Evolutionary conservation across 371 early-diverging fungal genomes (phyloP).

Genomic region (Sporodiniella umbellata): DNA sequence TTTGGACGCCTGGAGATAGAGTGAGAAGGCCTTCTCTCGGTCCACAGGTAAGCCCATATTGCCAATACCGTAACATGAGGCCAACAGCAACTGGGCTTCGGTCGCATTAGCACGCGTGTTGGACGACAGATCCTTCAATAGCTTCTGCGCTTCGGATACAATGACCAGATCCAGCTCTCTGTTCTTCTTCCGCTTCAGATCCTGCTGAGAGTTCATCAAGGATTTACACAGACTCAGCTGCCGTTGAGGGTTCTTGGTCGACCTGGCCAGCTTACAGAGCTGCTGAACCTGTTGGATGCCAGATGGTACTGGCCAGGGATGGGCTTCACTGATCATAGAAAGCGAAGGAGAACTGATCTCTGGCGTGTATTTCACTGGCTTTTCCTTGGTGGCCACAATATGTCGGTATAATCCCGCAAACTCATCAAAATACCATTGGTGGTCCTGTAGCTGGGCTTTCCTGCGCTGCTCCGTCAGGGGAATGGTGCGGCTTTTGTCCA

Average conservation of each 20-base stretch:
- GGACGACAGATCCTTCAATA: constrained; percentile 64
- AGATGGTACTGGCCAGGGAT: constrained; percentile 6
- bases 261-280: constrained; percentile 11
- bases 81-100: constrained; percentile 89
- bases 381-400: constrained; percentile 5
- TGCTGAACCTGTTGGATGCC: constrained; percentile 10
- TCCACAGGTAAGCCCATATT: constrained; percentile 71
- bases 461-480: constrained; percentile 3
- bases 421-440: constrained; percentile 42
- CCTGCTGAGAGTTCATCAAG: constrained; percentile 17
- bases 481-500: constrained; percentile 4
- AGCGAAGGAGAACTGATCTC: background rate
- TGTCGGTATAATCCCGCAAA: constrained; percentile 32
- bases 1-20: constrained; percentile 90
- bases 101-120: constrained; percentile 45
- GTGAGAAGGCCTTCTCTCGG: constrained; percentile 82
- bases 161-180: constrained; percentile 51
- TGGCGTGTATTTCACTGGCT: background rate
- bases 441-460: background rate
- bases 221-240: constrained; percentile 16
- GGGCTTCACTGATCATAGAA: background rate
- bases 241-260: constrained; percentile 4
- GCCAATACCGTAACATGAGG: constrained; percentile 79
- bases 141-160: constrained; percentile 66
- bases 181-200: constrained; percentile 12